Conservation (phyloP, 2,329 filamentous ascomycete genomes). For the Penicillium sp. region DNA sequence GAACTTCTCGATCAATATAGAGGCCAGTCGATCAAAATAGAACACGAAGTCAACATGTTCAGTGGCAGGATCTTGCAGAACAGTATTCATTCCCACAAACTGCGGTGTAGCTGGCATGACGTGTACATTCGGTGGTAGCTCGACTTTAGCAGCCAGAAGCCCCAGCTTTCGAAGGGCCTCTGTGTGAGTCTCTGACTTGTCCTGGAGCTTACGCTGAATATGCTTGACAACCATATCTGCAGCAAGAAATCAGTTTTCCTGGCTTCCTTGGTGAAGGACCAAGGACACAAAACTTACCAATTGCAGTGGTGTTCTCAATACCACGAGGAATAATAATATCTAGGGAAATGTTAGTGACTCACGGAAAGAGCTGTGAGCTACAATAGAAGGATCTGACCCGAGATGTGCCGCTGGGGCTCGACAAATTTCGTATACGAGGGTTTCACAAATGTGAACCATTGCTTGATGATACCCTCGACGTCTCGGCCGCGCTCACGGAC, state of each 20-base stretch:
- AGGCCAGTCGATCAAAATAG: constrained; percentile 85
- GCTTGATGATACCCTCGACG: constrained; percentile 92
- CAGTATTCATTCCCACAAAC: constrained; percentile 80
- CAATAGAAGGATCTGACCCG: constrained; percentile 41
- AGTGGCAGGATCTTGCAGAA: constrained; percentile 75
- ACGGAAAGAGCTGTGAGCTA: too few relatives aligned
- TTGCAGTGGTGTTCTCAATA: constrained; percentile 89
- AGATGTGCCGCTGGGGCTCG: constrained; percentile 81
- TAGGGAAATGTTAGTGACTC: constrained; percentile 21
- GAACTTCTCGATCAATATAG: constrained; percentile 71
- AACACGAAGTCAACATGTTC: constrained; percentile 89
- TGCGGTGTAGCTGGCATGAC: constrained; percentile 73
- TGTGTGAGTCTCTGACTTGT: constrained; percentile 80
- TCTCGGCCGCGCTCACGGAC: constrained; percentile 83
- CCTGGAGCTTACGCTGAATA: constrained; percentile 76
- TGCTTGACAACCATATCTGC: constrained; percentile 88
- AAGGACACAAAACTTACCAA: constrained; percentile 40
- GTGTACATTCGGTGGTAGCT: constrained; percentile 68
- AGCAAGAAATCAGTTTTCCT: constrained; percentile 11
- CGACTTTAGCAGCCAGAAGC: constrained; percentile 61
- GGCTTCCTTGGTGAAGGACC: not conserved
- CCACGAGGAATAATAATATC: constrained; percentile 94
- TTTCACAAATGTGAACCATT: constrained; percentile 96
- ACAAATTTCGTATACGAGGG: constrained; percentile 94
- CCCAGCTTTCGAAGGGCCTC: constrained; percentile 72